phyloP scores from a whole-genome alignment of 257 asterid species.

The Nicotiana otophora region DNA sequence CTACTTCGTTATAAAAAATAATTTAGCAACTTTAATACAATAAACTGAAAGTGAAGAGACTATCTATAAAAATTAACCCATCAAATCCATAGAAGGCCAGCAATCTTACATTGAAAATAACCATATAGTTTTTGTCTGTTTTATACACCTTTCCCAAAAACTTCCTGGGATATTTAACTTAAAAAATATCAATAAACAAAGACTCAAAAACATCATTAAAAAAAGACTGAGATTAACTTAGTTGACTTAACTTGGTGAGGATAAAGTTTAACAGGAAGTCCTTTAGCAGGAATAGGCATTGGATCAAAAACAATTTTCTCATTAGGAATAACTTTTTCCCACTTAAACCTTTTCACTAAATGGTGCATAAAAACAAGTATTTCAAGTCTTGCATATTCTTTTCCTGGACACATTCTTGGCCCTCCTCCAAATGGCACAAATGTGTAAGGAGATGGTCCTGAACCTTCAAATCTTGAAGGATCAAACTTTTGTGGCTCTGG shows the following conservation, averaged over 20 bases:
- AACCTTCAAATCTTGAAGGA: constrained; percentile 51
- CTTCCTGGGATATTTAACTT: too few species aligned
- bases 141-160: too few species aligned
- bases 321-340: constrained; percentile 40
- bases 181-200: too few species aligned
- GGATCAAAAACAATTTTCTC: constrained; percentile 48
- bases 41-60: too few species aligned
- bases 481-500: constrained; percentile 47
- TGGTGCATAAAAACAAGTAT: constrained; percentile 49
- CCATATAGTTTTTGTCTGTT: too few species aligned
- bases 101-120: too few species aligned
- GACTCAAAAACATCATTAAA: too few species aligned
- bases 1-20: too few species aligned
- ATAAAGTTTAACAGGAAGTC: constrained; percentile 40
- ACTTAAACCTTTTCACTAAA: constrained; percentile 41
- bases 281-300: constrained; percentile 48
- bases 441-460: constrained; percentile 54
- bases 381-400: constrained; percentile 45
- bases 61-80: too few species aligned
- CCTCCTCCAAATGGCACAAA: constrained; percentile 56
- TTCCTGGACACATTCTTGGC: constrained; percentile 56
- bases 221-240: too few species aligned
- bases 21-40: too few species aligned
- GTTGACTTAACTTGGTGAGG: constrained; percentile 25
- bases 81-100: too few species aligned